phyloP scores from a whole-genome alignment of 2,329 filamentous ascomycete species.

The Fusarium sublunatum region DNA sequence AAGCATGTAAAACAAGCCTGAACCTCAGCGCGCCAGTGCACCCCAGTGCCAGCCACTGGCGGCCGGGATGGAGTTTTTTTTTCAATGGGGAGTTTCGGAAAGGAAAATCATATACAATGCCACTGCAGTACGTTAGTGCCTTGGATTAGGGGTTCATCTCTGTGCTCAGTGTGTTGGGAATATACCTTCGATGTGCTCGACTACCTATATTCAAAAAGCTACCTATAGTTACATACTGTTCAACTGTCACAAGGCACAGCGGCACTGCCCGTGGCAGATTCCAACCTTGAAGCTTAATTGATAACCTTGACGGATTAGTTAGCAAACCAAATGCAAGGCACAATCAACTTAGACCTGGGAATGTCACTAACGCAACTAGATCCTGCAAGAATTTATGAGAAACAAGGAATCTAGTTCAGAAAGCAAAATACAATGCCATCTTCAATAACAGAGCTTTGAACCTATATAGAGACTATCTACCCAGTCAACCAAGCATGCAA shows the following conservation, averaged over 20 bases:
- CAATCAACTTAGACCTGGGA: not conserved
- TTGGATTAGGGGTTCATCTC: not conserved
- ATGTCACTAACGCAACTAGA: not conserved
- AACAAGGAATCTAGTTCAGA: not conserved
- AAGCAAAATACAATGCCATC: not conserved
- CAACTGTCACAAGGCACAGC: not conserved
- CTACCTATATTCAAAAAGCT: too few species aligned
- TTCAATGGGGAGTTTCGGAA: slow-evolving; percentile 12
- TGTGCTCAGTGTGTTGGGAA: too few species aligned
- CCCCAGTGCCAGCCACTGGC: slow-evolving; percentile 16
- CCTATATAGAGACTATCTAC: too few species aligned
- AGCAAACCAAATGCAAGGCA: slow-evolving; percentile 4
- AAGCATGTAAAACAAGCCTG: slow-evolving; percentile 4
- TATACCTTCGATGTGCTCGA: too few species aligned
- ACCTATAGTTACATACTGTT: not conserved
- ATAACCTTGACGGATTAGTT: not conserved
- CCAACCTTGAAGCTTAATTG: slow-evolving; percentile 1
- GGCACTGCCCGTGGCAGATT: not conserved
- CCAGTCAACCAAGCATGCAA: too few species aligned
- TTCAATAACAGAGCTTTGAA: too few species aligned
- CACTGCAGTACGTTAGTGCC: too few species aligned
- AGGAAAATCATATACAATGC: slow-evolving; percentile 7
- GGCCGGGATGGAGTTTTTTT: not conserved
- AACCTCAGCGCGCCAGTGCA: slow-evolving; percentile 18
- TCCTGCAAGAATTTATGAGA: not conserved